A percentile compares a stretch with the other conserved stretches of the same genome.
phyloP scores from a whole-genome alignment of 169 alveolate species.

The Plasmodium knowlesi region DNA sequence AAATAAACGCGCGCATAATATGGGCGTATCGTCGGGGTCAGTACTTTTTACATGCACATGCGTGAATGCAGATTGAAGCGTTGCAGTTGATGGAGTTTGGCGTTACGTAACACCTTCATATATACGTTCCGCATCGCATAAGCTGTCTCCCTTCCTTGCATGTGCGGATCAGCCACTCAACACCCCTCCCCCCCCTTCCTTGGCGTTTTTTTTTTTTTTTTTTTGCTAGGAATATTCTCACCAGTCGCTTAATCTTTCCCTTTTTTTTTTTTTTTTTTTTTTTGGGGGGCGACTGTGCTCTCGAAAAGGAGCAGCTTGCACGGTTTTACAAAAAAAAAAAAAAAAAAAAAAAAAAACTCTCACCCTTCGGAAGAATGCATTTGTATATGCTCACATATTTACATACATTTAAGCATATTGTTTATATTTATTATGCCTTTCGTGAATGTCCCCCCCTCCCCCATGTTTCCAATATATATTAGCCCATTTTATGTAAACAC shows the following conservation, averaged over 20 bases:
- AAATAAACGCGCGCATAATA: not conserved
- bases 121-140: not conserved
- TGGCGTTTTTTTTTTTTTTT: not conserved
- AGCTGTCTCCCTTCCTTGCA: not conserved
- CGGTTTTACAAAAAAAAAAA: not conserved
- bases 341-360: not conserved
- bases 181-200: not conserved
- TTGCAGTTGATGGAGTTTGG: not conserved
- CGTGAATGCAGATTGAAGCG: not conserved
- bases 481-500: not conserved
- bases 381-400: not conserved
- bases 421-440: not conserved
- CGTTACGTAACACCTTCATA: not conserved
- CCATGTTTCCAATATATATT: not conserved
- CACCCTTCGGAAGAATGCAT: not conserved
- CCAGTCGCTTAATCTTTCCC: not conserved
- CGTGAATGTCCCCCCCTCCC: not conserved
- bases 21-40: not conserved
- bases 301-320: not conserved
- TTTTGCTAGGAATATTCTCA: not conserved
- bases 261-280: not conserved
- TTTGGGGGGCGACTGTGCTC: not conserved
- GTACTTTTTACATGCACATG: not conserved
- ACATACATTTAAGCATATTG: not conserved
- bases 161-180: not conserved